Evolutionary conservation across 441 rosid species (phyloP).

Genomic region (Theobroma grandiflorum): DNA sequence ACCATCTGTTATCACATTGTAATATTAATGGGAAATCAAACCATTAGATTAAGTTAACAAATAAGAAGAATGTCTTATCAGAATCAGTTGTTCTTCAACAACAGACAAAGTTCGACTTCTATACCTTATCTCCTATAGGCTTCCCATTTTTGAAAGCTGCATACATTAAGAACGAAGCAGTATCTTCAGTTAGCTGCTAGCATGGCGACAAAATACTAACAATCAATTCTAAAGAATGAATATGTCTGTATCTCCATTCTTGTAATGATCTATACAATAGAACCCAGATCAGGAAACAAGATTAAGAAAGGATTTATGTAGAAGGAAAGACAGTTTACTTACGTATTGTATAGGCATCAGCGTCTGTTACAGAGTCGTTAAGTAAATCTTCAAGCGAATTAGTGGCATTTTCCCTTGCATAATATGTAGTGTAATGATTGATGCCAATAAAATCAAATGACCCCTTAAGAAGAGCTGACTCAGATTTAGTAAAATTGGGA

Average conservation of each 20-base stretch:
- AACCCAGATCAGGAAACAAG: not conserved
- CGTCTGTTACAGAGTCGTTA: slow-evolving; percentile 71
- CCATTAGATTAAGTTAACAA: not conserved
- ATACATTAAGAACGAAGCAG: slow-evolving; percentile 28
- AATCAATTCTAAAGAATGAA: not conserved
- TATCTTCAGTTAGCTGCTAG: not conserved
- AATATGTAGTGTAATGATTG: slow-evolving; percentile 93
- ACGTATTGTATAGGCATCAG: slow-evolving; percentile 81
- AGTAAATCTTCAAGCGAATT: slow-evolving; percentile 45
- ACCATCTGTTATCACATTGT: not conserved
- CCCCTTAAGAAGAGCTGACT: slow-evolving; percentile 70
- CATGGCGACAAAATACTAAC: not conserved
- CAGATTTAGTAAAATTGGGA: slow-evolving; percentile 71
- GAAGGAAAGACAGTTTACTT: slow-evolving; percentile 35
- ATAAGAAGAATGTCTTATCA: not conserved
- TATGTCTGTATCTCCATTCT: not conserved
- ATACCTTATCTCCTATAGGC: slow-evolving; percentile 83
- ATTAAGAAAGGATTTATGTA: not conserved
- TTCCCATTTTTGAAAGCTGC: slow-evolving; percentile 65
- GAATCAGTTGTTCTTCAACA: not conserved
- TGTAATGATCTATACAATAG: not conserved
- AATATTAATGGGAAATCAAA: not conserved
- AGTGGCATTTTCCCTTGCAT: slow-evolving; percentile 52
- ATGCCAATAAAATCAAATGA: slow-evolving; percentile 96
- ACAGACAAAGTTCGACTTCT: not conserved